Percentiles rank a stretch among this genome's conserved stretches.
phyloP scores from a whole-genome alignment of 1,284 basidiomycete species.

The Trametes hirsuta region DNA sequence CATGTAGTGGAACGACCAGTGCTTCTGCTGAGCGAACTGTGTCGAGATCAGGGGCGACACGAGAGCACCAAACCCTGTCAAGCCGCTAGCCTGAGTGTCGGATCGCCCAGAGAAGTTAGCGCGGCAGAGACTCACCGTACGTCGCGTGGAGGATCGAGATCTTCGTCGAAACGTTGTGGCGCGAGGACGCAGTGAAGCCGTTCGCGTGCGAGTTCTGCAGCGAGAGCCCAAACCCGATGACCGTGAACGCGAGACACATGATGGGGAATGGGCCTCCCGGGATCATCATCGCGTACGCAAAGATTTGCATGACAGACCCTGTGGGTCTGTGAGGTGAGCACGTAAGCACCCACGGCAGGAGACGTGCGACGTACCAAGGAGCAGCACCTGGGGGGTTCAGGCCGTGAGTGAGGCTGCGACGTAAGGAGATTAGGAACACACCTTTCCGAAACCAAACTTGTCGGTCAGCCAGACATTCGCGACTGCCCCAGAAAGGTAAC shows the following conservation, averaged over 20 bases:
- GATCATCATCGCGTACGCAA: constrained; percentile 49
- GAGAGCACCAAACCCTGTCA: constrained; percentile 58
- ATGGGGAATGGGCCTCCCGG: constrained; percentile 70
- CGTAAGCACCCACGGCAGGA: too few relatives aligned
- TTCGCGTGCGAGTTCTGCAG: constrained; percentile 59
- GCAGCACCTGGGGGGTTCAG: constrained; percentile 36
- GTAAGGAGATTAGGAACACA: constrained; percentile 24
- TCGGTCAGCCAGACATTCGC: constrained; percentile 60
- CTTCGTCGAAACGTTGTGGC: constrained; percentile 46
- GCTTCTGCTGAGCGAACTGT: constrained; percentile 52
- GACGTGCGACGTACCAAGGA: constrained; percentile 34
- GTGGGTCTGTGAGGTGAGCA: not conserved
- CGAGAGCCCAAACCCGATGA: constrained; percentile 64
- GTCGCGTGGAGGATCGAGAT: constrained; percentile 60
- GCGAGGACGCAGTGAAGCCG: constrained; percentile 53
- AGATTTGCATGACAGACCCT: constrained; percentile 49
- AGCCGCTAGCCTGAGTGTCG: not conserved
- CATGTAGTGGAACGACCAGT: constrained; percentile 69
- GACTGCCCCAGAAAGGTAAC: constrained; percentile 55
- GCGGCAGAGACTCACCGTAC: constrained; percentile 41
- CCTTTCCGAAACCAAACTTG: constrained; percentile 63
- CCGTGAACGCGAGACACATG: constrained; percentile 59
- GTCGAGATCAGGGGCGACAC: constrained; percentile 63
- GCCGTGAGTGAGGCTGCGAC: not conserved
- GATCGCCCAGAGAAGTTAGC: too few relatives aligned